phyloP scores from a whole-genome alignment of 192 early-diverging fungal species.

The Mortierella antarctica region DNA sequence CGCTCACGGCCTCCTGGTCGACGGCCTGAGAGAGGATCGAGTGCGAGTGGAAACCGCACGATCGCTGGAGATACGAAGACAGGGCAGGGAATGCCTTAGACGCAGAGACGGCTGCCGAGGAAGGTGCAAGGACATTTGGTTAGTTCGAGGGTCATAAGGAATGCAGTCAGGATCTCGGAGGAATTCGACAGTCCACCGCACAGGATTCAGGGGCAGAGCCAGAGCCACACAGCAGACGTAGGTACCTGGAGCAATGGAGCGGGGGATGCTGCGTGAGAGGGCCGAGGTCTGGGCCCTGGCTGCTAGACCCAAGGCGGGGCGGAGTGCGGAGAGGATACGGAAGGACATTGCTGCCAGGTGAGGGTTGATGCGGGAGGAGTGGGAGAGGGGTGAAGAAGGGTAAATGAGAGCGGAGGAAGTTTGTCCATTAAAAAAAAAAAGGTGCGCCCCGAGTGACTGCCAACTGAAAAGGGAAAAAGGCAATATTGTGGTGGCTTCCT shows the following conservation, averaged over 20 bases:
- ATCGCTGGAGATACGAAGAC: conserved; percentile 31
- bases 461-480: too few species aligned
- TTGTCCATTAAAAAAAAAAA: background rate
- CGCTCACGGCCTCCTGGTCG: conserved; percentile 10
- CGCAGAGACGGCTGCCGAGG: conserved; percentile 8
- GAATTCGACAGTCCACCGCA: background rate
- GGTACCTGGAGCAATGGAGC: conserved; percentile 16
- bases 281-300: conserved; percentile 1
- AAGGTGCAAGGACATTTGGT: background rate
- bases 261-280: conserved; percentile 13
- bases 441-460: background rate
- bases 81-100: conserved; percentile 35
- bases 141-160: background rate
- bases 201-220: conserved; percentile 8
- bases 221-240: background rate
- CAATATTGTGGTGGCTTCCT: too few species aligned
- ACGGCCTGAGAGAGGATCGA: conserved; percentile 17
- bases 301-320: conserved; percentile 34
- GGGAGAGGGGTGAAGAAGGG: background rate
- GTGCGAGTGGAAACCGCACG: conserved; percentile 24
- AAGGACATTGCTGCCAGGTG: conserved; percentile 13
- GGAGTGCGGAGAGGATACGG: conserved; percentile 27
- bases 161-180: background rate
- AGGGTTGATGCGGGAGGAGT: background rate
- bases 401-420: background rate